Evolutionary conservation across 768 basidiomycete species (phyloP).

Genomic region (Leccinum fibrillosum): DNA sequence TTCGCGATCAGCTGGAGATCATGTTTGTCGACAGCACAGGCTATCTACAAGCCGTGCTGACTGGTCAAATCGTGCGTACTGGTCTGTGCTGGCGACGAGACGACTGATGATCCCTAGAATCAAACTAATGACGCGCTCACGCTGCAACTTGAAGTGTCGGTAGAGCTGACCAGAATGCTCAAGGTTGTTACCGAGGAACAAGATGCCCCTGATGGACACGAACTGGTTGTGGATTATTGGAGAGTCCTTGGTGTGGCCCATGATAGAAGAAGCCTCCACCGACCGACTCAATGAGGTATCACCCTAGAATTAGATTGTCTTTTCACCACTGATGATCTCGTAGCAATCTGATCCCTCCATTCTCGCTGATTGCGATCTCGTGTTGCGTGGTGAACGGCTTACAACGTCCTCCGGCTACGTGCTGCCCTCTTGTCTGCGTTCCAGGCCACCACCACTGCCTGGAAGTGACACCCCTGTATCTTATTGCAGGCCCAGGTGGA

Average conservation of each 20-base stretch:
- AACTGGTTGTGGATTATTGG: slow-evolving; percentile 94
- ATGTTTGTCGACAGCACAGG: slow-evolving; percentile 96
- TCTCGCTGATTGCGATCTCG: too few relatives aligned
- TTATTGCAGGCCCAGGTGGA: too few relatives aligned
- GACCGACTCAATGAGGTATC: slow-evolving; percentile 85
- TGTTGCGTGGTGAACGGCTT: slow-evolving; percentile 23
- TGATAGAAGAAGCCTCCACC: slow-evolving; percentile 85
- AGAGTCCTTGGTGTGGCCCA: slow-evolving; percentile 84
- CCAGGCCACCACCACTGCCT: slow-evolving; percentile 57
- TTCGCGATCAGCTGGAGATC: slow-evolving; percentile 89
- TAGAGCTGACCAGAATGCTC: slow-evolving; percentile 86
- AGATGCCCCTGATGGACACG: slow-evolving; percentile 83
- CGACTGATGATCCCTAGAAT: slow-evolving; percentile 44
- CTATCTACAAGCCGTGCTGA: slow-evolving; percentile 84
- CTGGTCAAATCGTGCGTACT: slow-evolving; percentile 69
- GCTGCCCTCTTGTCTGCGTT: slow-evolving; percentile 80
- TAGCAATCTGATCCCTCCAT: too few relatives aligned
- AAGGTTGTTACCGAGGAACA: slow-evolving; percentile 90
- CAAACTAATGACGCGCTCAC: slow-evolving; percentile 89
- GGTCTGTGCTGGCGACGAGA: not conserved
- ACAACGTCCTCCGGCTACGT: slow-evolving; percentile 88
- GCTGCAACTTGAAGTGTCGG: slow-evolving; percentile 83
- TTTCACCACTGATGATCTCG: too few relatives aligned
- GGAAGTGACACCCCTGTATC: too few relatives aligned
- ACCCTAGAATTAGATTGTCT: not conserved